A percentile compares a stretch with the other conserved stretches of the same genome.
These are phyloP conservation scores for Amanita pseudoporphyria DNA, from an alignment of 768 basidiomycete genomes.

Conservation along the genomic window DNA sequence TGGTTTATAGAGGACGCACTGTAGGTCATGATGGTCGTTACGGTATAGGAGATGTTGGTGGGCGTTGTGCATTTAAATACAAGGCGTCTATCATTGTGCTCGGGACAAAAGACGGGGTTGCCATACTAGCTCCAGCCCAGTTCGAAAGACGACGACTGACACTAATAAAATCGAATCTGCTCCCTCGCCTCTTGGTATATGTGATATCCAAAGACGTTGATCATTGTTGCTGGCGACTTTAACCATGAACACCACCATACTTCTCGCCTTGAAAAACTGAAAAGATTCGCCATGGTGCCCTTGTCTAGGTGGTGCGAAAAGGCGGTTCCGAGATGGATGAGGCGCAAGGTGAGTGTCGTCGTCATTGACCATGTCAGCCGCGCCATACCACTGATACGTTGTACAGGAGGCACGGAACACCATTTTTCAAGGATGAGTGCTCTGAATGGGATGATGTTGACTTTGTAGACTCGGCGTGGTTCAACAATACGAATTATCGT, in stretches of 20 bases:
- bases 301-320: not conserved
- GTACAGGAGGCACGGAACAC: too few relatives aligned
- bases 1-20: conserved; percentile 20
- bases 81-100: conserved; percentile 14
- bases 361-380: too few relatives aligned
- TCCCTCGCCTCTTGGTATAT: not conserved
- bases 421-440: too few relatives aligned
- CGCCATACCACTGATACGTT: too few relatives aligned
- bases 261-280: too few relatives aligned
- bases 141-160: not conserved
- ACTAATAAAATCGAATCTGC: not conserved
- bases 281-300: not conserved
- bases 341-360: too few relatives aligned
- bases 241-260: not conserved
- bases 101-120: conserved; percentile 19
- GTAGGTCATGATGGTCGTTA: conserved; percentile 8
- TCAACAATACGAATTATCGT: too few relatives aligned
- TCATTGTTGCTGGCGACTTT: not conserved
- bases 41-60: conserved; percentile 12
- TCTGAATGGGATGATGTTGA: too few relatives aligned
- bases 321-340: not conserved
- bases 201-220: not conserved
- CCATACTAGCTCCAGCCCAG: conserved; percentile 15
- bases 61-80: conserved; percentile 13
- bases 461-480: too few relatives aligned